Evolutionary conservation across 2,329 filamentous ascomycete species (phyloP).

Genomic region (Talaromyces atroroseus): DNA sequence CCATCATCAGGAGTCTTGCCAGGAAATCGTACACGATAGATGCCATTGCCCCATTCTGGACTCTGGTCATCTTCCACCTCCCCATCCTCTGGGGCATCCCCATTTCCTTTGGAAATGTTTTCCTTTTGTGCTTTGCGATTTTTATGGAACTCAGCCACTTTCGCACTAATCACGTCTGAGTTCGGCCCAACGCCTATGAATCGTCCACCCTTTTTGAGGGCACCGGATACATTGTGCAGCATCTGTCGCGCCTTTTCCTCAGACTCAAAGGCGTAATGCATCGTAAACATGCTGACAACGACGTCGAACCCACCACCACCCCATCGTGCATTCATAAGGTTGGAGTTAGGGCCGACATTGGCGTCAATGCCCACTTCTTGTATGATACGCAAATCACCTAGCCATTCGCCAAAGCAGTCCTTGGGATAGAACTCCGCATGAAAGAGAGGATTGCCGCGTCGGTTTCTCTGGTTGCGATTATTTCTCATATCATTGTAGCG

Average conservation of each 20-base stretch:
- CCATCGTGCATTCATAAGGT: slow-evolving; percentile 57
- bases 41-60: slow-evolving; percentile 82
- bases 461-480: slow-evolving; percentile 48
- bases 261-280: slow-evolving; percentile 96
- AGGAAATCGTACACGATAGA: slow-evolving; percentile 87
- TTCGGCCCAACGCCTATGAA: slow-evolving; percentile 97
- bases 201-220: slow-evolving; percentile 86
- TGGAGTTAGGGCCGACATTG: slow-evolving; percentile 54
- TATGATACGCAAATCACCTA: slow-evolving; percentile 76
- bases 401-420: slow-evolving; percentile 82
- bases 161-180: slow-evolving; percentile 78
- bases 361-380: slow-evolving; percentile 81
- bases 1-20: slow-evolving; percentile 77
- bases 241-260: slow-evolving; percentile 86
- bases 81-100: slow-evolving; percentile 31
- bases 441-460: slow-evolving; percentile 58
- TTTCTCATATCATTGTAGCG: slow-evolving; percentile 70
- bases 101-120: background rate
- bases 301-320: slow-evolving; percentile 83
- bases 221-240: slow-evolving; percentile 85
- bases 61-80: slow-evolving; percentile 55
- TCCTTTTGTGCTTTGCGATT: slow-evolving; percentile 37
- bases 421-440: slow-evolving; percentile 84
- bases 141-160: slow-evolving; percentile 72
- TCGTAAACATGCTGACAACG: slow-evolving; percentile 98